A percentile compares a stretch with the other conserved stretches of the same genome.
phyloP scores from a whole-genome alignment of 306 rosid genomes.

The Oxytropis ochrocephala region DNA sequence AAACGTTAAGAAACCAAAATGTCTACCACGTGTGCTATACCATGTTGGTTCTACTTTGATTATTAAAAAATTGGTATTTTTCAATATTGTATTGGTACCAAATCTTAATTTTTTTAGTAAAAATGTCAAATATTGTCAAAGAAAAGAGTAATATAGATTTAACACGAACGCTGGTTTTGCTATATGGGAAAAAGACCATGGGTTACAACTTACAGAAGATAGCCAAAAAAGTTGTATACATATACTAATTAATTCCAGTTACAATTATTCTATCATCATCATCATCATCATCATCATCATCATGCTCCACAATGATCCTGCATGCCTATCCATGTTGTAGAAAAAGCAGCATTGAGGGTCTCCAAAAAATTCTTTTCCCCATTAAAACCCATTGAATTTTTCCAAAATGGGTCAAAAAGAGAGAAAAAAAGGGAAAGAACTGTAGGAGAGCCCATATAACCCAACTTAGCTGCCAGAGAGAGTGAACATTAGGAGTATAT shows the following conservation, averaged over 20 bases:
- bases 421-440: conserved; percentile 18
- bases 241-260: conserved; percentile 10
- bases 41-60: too few species aligned
- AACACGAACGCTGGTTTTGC: conserved; percentile 21
- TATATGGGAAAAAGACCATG: conserved; percentile 25
- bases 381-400: conserved; percentile 34
- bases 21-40: too few species aligned
- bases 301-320: too few species aligned
- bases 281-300: too few species aligned
- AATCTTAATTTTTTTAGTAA: conserved; percentile 16
- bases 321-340: conserved; percentile 20
- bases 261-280: conserved; percentile 30
- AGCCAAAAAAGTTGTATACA: conserved; percentile 2
- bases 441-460: conserved; percentile 13
- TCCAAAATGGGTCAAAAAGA: conserved; percentile 41
- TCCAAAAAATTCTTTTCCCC: conserved; percentile 35
- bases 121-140: conserved; percentile 23
- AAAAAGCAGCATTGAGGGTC: conserved; percentile 31
- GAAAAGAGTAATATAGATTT: conserved; percentile 3
- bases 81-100: background rate
- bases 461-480: conserved; percentile 25
- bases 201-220: background rate
- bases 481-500: background rate
- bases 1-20: too few species aligned
- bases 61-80: background rate